These are phyloP conservation scores for Trichoderma sp. DNA, from an alignment of 2,329 filamentous ascomycete species.

Conservation along the genomic window DNA sequence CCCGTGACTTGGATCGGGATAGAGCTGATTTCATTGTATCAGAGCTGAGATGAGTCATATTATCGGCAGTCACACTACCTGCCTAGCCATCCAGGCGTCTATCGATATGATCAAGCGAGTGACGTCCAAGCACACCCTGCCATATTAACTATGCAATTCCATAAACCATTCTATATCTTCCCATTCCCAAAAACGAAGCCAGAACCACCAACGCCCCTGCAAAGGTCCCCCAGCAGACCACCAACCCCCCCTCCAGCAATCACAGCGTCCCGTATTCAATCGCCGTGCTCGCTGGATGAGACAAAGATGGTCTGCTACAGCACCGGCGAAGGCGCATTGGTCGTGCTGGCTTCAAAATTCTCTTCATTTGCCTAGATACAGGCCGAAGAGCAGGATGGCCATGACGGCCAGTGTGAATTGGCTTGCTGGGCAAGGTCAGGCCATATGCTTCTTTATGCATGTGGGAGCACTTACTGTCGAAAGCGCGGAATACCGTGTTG, in stretches of 20 bases:
- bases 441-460: not conserved
- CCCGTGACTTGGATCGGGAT: constrained; percentile 34
- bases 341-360: not conserved
- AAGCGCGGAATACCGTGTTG: not conserved
- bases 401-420: not conserved
- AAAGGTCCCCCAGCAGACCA: not conserved
- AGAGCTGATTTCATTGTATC: too few relatives aligned
- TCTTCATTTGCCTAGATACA: not conserved
- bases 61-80: not conserved
- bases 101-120: too few relatives aligned
- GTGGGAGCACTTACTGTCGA: not conserved
- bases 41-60: not conserved
- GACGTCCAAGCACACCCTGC: not conserved
- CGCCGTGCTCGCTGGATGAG: not conserved
- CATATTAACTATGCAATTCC: not conserved
- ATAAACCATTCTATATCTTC: not conserved
- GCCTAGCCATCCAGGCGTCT: not conserved
- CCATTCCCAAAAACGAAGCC: not conserved
- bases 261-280: not conserved
- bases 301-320: not conserved
- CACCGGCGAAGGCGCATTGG: not conserved
- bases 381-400: not conserved
- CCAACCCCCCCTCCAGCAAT: not conserved
- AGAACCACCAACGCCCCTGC: not conserved
- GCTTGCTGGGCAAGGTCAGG: not conserved